Evolutionary conservation across 345 rosid species (phyloP).

Genomic region (Noccaea caerulescens): DNA sequence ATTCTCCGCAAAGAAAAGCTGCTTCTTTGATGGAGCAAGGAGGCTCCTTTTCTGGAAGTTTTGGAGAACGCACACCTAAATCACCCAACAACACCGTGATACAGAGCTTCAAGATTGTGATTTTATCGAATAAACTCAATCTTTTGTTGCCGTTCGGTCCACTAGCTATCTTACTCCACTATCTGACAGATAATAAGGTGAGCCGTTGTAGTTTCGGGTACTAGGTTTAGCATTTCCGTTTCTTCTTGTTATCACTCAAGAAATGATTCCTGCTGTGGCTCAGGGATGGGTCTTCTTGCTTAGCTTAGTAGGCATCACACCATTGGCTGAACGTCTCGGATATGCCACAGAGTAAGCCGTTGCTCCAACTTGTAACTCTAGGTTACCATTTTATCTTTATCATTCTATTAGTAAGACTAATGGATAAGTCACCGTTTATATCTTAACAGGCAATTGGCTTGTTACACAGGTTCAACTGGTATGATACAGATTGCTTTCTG

Average conservation of each 20-base stretch:
- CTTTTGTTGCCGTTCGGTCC: constrained; percentile 90
- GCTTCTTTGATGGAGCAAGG: constrained; percentile 38
- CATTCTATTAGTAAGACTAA: neutral
- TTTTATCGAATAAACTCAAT: constrained; percentile 84
- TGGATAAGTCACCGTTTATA: neutral
- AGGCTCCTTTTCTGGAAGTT: constrained; percentile 36
- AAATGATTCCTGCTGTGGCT: constrained; percentile 33
- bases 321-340: constrained; percentile 96
- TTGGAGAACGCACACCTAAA: constrained; percentile 13
- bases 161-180: constrained; percentile 68
- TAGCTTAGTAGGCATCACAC: constrained; percentile 83
- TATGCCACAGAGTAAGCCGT: constrained; percentile 91
- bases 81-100: constrained; percentile 31
- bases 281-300: constrained; percentile 92
- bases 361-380: neutral
- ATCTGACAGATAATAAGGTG: constrained; percentile 61
- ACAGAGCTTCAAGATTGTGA: constrained; percentile 48
- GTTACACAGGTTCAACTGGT: constrained; percentile 92
- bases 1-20: constrained; percentile 30
- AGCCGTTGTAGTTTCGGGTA: constrained; percentile 29
- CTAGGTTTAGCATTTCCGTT: neutral
- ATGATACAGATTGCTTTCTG: constrained; percentile 21
- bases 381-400: neutral
- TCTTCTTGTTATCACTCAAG: constrained; percentile 8
- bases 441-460: constrained; percentile 78